Conservation (phyloP, 805 yeast genomes). For the Saturnispora hagleri region DNA sequence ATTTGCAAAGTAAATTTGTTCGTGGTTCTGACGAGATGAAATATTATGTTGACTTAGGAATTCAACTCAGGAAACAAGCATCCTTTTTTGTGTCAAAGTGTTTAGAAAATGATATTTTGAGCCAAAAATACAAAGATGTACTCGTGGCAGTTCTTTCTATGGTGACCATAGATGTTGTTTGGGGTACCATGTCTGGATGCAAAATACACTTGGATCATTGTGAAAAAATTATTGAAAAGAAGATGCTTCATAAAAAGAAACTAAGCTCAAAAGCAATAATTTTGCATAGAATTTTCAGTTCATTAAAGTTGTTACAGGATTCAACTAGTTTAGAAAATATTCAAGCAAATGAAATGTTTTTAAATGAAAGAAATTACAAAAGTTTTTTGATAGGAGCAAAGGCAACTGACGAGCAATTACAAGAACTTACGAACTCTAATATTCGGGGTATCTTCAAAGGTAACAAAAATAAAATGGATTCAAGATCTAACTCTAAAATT, state of each 20-base stretch:
- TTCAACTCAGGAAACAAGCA: constrained; percentile 68
- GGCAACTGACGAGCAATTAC: constrained; percentile 21
- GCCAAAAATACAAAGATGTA: constrained; percentile 74
- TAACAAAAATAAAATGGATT: neutral
- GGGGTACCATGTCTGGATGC: constrained; percentile 88
- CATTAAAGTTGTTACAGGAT: constrained; percentile 67
- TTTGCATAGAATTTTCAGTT: constrained; percentile 69
- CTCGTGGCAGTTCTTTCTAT: constrained; percentile 74
- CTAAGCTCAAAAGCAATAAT: constrained; percentile 69
- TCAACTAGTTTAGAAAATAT: constrained; percentile 46
- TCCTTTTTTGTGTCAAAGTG: constrained; percentile 55
- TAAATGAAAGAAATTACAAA: constrained; percentile 28
- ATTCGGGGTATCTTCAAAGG: constrained; percentile 21
- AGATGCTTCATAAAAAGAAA: constrained; percentile 56
- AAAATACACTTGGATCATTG: constrained; percentile 67
- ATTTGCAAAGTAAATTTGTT: constrained; percentile 62
- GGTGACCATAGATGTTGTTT: constrained; percentile 81
- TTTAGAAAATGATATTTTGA: constrained; percentile 39
- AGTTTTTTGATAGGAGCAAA: constrained; percentile 26
- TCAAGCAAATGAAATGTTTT: constrained; percentile 26
- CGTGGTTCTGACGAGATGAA: constrained; percentile 61
- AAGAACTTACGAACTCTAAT: constrained; percentile 17
- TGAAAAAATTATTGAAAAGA: constrained; percentile 60
- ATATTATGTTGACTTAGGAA: constrained; percentile 63
- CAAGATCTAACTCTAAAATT: constrained; percentile 5